Base-by-base conservation (phyloP, 352 stramenopile species). In the Phytopythium chamaehyphon region DNA sequence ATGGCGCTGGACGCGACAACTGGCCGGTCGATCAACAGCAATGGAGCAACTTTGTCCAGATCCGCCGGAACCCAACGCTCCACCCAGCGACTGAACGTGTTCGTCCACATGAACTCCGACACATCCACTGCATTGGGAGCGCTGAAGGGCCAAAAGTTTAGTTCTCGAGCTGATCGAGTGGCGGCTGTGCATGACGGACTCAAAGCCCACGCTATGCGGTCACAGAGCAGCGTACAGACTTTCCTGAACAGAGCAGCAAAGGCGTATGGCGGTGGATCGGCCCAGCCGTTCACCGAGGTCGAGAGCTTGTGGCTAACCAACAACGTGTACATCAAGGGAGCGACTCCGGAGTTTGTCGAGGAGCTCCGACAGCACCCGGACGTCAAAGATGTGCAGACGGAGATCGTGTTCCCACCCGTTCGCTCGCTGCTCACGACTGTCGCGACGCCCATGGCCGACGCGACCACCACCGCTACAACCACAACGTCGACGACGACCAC, bases 271-370 rank as follows among this genome's bases (percentile, higher is more conserved):
- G 26, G 36, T 6, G 44, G 43, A 18, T 40, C 35, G 5, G 33
- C 16, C 5, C 5, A 33, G 28, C 31, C 57, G 10, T 79, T 73
- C 40, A 56, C 60, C 3, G 42, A 55, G 2, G 59, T 59, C 4
- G 50, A 76, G 36, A 82, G 57, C n/a, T 82, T 76, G 23, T 89
- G 77, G 77, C 56, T 89, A 23, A 82, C 75, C 1, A 86, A 86
- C 51, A 69, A 85, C 21, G 26, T 89, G 14, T 79, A 73, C 50
- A 57, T 90, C 6, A 54, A 76, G 11, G 57, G 66, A 18, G 76
- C 70, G 15, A 80, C 78, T 3, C 50, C 52, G 0, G 59, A 69
- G 15, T 55, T 87, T 16, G 45, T 87, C 22, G 66, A 81, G 12
- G 59, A 83, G 46, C 52, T 90, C 35, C 42, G 56, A 23, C 63